Evolutionary conservation across 2,329 filamentous ascomycete genomes (phyloP), one percentile per base, ranked within the genome.

Genomic region (Claviceps fusiformis): DNA sequence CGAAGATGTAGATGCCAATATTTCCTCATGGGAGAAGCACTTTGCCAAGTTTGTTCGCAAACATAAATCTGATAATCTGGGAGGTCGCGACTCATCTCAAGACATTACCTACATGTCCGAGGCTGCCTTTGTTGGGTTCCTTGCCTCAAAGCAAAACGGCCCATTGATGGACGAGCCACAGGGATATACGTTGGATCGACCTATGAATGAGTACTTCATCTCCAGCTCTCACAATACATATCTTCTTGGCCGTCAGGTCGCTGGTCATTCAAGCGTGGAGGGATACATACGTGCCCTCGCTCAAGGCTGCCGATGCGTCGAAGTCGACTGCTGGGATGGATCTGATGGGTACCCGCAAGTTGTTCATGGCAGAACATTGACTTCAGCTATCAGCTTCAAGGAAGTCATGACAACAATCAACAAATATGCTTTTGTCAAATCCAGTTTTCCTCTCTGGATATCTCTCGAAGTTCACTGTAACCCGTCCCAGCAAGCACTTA

Each of bases 151-250:
- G 48, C 78, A 83, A 62, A 95, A 95, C 64, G 76, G 81, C 2
- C 77, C 87, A 2, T 78, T 89, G 46, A 71, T 78, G 33, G 78
- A 79, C 46, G 76, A 79, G 58, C 78, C 81, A n/a, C 70, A 79
- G 13, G 72, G 81, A 33, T 81, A 83, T 55, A 74, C 74, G 6
- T 81, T 96, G 54, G 83, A 95, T 65, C 82, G 87, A 29, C 93
- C 93, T 0, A 75, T 97, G 67, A 95, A 95, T 67, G 92, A 97
- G 67, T 98, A 98, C 70, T 96, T 90, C 74, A 93, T 98, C 61
- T 97, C 92, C 1, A 96, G 91, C 73, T 97, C 93, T 1, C 93
- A 98, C 76, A 98, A 98, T 70, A 98, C 93, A 0, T 98, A 98
- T 65, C 83, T 98, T 0, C 77, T 95, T 5, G 93, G 93, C 15